These are phyloP conservation scores for Amaranthus hypochondriacus DNA, from an alignment of 148 eudicot species.

Conservation along the genomic window DNA sequence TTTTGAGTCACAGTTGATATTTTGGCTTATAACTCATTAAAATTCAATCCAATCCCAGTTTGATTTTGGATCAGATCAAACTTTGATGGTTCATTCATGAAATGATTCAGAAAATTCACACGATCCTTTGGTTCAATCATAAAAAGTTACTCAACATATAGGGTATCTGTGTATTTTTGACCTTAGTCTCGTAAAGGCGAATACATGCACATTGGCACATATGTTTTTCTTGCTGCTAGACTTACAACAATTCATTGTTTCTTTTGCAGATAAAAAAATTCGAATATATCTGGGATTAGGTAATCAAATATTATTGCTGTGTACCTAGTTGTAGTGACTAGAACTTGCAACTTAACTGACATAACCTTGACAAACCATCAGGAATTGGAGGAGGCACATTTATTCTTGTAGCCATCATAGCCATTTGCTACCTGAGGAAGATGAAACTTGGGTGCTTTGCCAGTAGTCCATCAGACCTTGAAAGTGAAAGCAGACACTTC, in stretches of 20 bases:
- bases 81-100: no score
- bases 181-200: no score
- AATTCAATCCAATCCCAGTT: no score
- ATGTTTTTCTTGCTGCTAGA: not conserved
- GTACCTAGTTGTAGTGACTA: not conserved
- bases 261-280: not conserved
- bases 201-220: no score
- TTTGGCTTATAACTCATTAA: no score
- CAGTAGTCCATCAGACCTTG: conserved; percentile 17
- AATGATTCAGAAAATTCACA: no score
- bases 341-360: not conserved
- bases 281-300: conserved; percentile 5
- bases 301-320: not conserved
- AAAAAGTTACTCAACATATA: no score
- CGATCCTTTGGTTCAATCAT: no score
- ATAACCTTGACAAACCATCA: not conserved
- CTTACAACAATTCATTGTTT: no score
- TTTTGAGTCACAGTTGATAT: no score
- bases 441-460: conserved; percentile 1
- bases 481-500: conserved; percentile 23
- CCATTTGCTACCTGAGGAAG: conserved; percentile 20
- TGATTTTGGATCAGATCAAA: no score
- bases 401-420: conserved; percentile 11
- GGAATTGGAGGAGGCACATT: conserved; percentile 13
- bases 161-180: no score